phyloP scores from a whole-genome alignment of 2,329 filamentous ascomycete species.

The Mariannaea elegans region DNA sequence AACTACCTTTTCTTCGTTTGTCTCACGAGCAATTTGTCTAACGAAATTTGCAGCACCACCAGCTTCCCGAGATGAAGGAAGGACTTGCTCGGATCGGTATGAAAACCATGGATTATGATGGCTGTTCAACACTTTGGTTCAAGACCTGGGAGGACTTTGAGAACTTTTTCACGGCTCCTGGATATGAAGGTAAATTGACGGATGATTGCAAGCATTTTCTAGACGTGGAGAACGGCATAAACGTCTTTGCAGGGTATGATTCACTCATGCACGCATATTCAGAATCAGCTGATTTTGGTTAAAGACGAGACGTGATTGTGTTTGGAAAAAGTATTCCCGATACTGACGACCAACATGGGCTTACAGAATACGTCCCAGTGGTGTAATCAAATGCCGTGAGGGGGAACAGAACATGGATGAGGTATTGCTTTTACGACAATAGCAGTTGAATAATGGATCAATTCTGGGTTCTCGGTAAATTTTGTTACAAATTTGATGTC shows the following conservation, averaged over 20 bases:
- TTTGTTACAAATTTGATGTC: too few species aligned
- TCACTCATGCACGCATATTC: background rate
- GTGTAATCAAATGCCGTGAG: background rate
- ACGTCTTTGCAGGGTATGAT: constrained; percentile 25
- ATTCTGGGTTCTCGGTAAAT: too few species aligned
- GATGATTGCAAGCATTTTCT: constrained; percentile 28
- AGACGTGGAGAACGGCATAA: constrained; percentile 17
- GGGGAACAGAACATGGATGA: too few species aligned
- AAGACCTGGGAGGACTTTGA: constrained; percentile 27
- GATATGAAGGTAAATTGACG: constrained; percentile 6
- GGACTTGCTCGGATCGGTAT: constrained; percentile 18
- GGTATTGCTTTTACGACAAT: too few species aligned
- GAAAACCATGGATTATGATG: constrained; percentile 29
- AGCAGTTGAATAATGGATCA: too few species aligned
- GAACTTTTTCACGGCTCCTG: constrained; percentile 23
- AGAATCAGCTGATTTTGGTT: background rate
- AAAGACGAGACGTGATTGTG: constrained; percentile 23
- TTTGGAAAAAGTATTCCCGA: constrained; percentile 25
- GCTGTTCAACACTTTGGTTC: constrained; percentile 33
- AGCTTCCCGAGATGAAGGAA: constrained; percentile 25
- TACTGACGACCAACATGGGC: constrained; percentile 23
- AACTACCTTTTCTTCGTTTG: background rate
- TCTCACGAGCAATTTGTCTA: background rate
- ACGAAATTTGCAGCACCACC: constrained; percentile 22
- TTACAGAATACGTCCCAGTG: constrained; percentile 15